These are phyloP conservation scores for Paxillus involutus DNA, from an alignment of 768 basidiomycete genomes.

Conservation along the genomic window DNA sequence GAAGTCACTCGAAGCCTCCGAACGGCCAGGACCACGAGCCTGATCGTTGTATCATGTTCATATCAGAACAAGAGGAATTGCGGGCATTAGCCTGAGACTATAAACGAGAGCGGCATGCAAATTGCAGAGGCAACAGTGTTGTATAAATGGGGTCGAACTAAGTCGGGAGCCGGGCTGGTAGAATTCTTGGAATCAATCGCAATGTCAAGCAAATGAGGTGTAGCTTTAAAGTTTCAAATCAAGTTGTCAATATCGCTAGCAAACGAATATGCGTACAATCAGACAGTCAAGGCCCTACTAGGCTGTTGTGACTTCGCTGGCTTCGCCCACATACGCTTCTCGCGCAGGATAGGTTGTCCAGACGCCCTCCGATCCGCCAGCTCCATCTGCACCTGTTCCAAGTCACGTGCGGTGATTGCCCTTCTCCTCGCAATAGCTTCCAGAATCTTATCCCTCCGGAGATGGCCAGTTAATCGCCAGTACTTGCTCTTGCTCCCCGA, in stretches of 20 bases:
- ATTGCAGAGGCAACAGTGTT: not conserved
- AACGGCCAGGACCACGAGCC: conserved; percentile 11
- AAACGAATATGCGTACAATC: not conserved
- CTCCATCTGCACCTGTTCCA: conserved; percentile 37
- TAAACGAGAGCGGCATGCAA: not conserved
- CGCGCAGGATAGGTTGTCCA: conserved; percentile 22
- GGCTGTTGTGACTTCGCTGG: not conserved
- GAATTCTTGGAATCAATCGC: not conserved
- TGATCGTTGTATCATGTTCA: conserved; percentile 8
- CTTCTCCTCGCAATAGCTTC: conserved; percentile 49
- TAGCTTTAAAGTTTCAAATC: conserved; percentile 20
- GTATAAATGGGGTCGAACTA: not conserved
- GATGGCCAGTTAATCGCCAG: conserved; percentile 41
- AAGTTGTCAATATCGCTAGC: conserved; percentile 2
- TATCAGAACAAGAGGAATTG: not conserved
- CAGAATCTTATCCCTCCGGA: conserved; percentile 50
- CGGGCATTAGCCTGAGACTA: no score
- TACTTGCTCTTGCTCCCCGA: conserved; percentile 28
- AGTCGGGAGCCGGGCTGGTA: not conserved
- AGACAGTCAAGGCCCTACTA: conserved; percentile 7
- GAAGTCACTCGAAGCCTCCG: conserved; percentile 29
- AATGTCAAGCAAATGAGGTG: conserved; percentile 6
- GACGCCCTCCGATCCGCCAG: conserved; percentile 25
- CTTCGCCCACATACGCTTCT: conserved; percentile 10
- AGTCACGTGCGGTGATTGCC: conserved; percentile 39